Percentiles rank a stretch among this genome's conserved stretches.
These are phyloP conservation scores for Tolypocladium sp. DNA, from an alignment of 2,329 filamentous ascomycete genomes.

Conservation along the genomic window DNA sequence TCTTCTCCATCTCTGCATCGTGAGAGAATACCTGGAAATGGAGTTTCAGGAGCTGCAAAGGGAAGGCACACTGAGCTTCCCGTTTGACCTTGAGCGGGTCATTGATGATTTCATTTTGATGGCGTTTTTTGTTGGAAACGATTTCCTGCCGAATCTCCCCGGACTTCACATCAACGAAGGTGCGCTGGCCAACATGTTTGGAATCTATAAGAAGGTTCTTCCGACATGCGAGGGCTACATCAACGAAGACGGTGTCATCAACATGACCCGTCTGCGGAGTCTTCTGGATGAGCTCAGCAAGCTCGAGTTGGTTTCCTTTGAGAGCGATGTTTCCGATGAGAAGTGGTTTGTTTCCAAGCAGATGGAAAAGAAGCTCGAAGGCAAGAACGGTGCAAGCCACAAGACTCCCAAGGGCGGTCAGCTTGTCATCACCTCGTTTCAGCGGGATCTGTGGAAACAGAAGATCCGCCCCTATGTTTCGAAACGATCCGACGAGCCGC, in stretches of 20 bases:
- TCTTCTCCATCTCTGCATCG: slow-evolving; percentile 92
- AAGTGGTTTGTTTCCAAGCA: slow-evolving; percentile 89
- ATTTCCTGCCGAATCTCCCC: slow-evolving; percentile 95
- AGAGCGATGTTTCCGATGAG: slow-evolving; percentile 78
- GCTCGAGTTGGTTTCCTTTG: slow-evolving; percentile 88
- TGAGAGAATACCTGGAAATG: slow-evolving; percentile 91
- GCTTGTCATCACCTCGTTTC: slow-evolving; percentile 65
- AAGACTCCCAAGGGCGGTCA: slow-evolving; percentile 47
- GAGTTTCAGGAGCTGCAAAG: slow-evolving; percentile 90
- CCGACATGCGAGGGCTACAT: slow-evolving; percentile 88
- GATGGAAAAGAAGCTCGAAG: slow-evolving; percentile 51
- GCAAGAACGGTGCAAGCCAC: slow-evolving; percentile 48
- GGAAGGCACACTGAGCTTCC: slow-evolving; percentile 61
- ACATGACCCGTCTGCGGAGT: slow-evolving; percentile 67
- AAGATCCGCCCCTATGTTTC: slow-evolving; percentile 76
- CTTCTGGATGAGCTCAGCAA: slow-evolving; percentile 78
- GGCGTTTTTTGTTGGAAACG: slow-evolving; percentile 98
- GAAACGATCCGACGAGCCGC: slow-evolving; percentile 51
- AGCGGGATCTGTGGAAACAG: slow-evolving; percentile 73
- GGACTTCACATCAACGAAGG: slow-evolving; percentile 98
- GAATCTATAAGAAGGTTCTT: slow-evolving; percentile 84
- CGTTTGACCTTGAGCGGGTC: slow-evolving; percentile 88
- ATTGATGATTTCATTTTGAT: slow-evolving; percentile 99
- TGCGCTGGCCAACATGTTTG: slow-evolving; percentile 93
- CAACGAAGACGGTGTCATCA: slow-evolving; percentile 90